These are phyloP conservation scores for Dissophora ornata DNA, from an alignment of 192 early-diverging fungal genomes.

Conservation along the genomic window DNA sequence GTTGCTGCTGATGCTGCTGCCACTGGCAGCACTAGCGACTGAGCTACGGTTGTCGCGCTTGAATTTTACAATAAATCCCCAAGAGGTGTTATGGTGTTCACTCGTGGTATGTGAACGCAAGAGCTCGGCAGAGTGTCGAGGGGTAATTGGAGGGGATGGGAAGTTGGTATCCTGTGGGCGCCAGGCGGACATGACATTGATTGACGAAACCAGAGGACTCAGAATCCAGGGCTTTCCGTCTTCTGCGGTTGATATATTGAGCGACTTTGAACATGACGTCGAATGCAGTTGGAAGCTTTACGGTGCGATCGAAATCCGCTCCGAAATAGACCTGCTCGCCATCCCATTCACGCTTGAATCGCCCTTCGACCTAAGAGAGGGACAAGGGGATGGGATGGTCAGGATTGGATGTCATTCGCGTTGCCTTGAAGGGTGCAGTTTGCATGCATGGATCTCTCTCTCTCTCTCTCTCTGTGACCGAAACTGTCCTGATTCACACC, in stretches of 20 bases:
- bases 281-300: slow-evolving; percentile 41
- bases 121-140: slow-evolving; percentile 25
- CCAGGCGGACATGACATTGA: slow-evolving; percentile 52
- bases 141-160: slow-evolving; percentile 31
- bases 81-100: slow-evolving; percentile 13
- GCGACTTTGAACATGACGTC: slow-evolving; percentile 47
- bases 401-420: too few species aligned
- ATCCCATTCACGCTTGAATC: slow-evolving; percentile 43
- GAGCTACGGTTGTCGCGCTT: slow-evolving; percentile 26
- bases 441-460: background rate
- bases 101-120: background rate
- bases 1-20: slow-evolving; percentile 15
- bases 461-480: background rate
- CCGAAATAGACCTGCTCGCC: slow-evolving; percentile 52
- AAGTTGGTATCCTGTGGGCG: slow-evolving; percentile 38
- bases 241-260: slow-evolving; percentile 41
- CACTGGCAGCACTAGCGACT: slow-evolving; percentile 5
- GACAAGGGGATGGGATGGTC: too few species aligned
- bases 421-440: too few species aligned
- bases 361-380: slow-evolving; percentile 43
- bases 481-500: background rate
- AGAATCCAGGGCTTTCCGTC: slow-evolving; percentile 50
- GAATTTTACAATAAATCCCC: slow-evolving; percentile 34
- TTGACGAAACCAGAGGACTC: slow-evolving; percentile 48
- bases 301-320: slow-evolving; percentile 46